Percentiles rank a stretch among this genome's conserved stretches.
Conservation (phyloP, 345 rosid species). For the Eucalyptus tenuipes region DNA sequence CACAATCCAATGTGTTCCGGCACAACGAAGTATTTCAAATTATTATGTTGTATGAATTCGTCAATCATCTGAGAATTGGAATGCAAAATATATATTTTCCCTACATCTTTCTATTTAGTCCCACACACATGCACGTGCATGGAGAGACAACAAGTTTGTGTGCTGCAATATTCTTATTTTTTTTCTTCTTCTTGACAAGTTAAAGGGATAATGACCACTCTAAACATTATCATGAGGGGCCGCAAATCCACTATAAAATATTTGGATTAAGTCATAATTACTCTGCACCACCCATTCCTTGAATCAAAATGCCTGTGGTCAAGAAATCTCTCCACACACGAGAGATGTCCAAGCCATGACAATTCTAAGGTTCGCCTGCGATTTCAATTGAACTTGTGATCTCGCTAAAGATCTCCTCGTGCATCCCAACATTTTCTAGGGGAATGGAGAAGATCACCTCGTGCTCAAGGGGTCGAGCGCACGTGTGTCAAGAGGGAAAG, state of each 20-base stretch:
- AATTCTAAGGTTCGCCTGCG: background rate
- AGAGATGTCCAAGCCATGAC: background rate
- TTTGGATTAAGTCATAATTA: background rate
- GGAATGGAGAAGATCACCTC: background rate
- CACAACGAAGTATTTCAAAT: background rate
- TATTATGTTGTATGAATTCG: background rate
- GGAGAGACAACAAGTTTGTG: background rate
- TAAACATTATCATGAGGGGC: background rate
- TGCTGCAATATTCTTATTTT: background rate
- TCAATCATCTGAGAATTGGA: background rate
- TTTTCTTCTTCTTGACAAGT: background rate
- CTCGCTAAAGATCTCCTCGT: background rate
- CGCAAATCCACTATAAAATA: background rate
- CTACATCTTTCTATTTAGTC: background rate
- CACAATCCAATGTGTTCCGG: background rate
- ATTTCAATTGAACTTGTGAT: background rate
- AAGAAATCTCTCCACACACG: background rate
- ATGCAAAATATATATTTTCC: background rate
- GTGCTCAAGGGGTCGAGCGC: background rate
- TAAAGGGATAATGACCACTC: background rate
- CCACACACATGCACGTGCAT: background rate
- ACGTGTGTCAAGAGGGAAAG: background rate
- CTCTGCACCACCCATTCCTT: background rate
- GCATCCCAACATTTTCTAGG: background rate
- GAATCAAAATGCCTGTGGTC: background rate